phyloP scores from a whole-genome alignment of 2,329 filamentous ascomycete genomes.

The Alternaria alternata region DNA sequence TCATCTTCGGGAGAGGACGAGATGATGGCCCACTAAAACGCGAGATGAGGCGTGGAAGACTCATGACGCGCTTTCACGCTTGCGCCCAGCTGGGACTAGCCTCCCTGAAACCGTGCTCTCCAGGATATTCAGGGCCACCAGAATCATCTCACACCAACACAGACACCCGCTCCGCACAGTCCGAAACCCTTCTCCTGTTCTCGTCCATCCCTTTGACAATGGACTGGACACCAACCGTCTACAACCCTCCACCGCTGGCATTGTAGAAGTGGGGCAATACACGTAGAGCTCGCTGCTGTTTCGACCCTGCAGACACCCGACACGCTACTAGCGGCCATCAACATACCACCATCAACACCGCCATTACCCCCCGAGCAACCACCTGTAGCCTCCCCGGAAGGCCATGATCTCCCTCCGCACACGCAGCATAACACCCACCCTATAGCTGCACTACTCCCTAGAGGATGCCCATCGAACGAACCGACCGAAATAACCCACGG shows the following conservation, averaged over 20 bases:
- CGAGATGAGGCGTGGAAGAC: constrained; percentile 18
- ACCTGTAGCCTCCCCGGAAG: constrained; percentile 33
- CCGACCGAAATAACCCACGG: constrained; percentile 60
- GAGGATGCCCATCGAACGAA: constrained; percentile 51
- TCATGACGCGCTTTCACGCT: constrained; percentile 33
- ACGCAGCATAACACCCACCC: constrained; percentile 23
- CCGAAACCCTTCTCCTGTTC: constrained; percentile 20
- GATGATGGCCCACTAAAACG: constrained; percentile 19
- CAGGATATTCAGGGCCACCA: constrained; percentile 26
- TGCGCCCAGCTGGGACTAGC: constrained; percentile 22
- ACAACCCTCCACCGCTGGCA: constrained; percentile 17
- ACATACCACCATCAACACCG: constrained; percentile 32
- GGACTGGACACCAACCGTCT: constrained; percentile 19
- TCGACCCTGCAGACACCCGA: constrained; percentile 20
- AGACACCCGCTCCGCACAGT: constrained; percentile 12
- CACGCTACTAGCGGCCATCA: constrained; percentile 27
- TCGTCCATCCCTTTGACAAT: constrained; percentile 27
- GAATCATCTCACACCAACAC: constrained; percentile 30
- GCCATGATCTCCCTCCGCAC: constrained; percentile 39
- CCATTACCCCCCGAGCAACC: constrained; percentile 37
- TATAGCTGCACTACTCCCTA: constrained; percentile 23
- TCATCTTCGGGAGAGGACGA: constrained; percentile 20
- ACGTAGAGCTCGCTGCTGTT: constrained; percentile 24
- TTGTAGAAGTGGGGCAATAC: constrained; percentile 23
- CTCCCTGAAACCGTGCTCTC: constrained; percentile 9